Conservation (phyloP, 116 monocot species). For the Cymodocea nodosa region DNA sequence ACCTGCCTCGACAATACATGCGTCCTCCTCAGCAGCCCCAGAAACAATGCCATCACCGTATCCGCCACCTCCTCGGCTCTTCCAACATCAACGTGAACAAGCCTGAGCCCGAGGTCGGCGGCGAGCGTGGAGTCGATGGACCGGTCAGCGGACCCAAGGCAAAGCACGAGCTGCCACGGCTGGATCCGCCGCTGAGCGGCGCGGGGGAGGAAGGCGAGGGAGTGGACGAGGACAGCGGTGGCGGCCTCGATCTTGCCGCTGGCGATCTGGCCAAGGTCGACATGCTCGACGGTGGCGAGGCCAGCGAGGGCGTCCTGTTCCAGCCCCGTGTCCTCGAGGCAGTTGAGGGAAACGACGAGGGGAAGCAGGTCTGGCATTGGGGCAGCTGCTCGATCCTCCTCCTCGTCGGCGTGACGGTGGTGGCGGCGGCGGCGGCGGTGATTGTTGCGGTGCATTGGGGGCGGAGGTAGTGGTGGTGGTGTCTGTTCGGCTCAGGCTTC, state of each 20-base stretch:
- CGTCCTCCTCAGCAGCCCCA: conserved; percentile 68
- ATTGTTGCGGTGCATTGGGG: not conserved
- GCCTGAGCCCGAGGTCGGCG: conserved; percentile 73
- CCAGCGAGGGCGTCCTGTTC: conserved; percentile 59
- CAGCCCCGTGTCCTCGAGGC: conserved; percentile 67
- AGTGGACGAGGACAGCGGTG: conserved; percentile 62
- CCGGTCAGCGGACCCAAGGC: conserved; percentile 89
- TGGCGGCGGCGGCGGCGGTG: conserved; percentile 2
- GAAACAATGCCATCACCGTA: conserved; percentile 87
- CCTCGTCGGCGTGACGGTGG: not conserved
- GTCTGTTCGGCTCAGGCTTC: no score
- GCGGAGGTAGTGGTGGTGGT: no score
- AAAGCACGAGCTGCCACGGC: conserved; percentile 80
- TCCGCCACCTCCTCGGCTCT: conserved; percentile 94
- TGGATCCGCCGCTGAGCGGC: conserved; percentile 85
- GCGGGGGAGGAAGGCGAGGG: conserved; percentile 88
- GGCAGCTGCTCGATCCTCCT: not conserved
- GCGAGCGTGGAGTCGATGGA: conserved; percentile 72
- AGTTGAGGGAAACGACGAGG: conserved; percentile 81
- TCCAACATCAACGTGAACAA: conserved; percentile 79
- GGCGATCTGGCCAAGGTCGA: conserved; percentile 49
- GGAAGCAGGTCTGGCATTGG: conserved; percentile 16
- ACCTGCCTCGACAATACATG: conserved; percentile 62
- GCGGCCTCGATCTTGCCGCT: conserved; percentile 70
- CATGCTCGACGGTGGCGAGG: conserved; percentile 70